Evolutionary conservation across 345 rosid genomes (phyloP), one percentile per base, ranked within the genome.

Genomic region (Pugionium dolabratum): DNA sequence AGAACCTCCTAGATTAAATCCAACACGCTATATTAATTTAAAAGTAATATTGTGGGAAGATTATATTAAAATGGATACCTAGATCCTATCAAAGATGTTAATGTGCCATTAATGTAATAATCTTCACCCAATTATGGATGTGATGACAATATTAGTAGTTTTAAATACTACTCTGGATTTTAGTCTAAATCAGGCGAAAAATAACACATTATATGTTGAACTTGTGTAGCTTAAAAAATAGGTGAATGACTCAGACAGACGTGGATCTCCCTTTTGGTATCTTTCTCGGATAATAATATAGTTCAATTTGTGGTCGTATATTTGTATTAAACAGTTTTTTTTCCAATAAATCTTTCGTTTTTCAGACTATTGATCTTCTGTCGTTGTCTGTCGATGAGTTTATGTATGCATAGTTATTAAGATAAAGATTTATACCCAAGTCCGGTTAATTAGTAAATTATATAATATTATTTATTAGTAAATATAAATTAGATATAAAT

Each of bases 251-350:
- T 69, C 51, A 9, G 66, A 69, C 4, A 40, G 59, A 69, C 53
- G 73, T 69, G 59, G 73, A 69, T 59, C 32, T 27, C 32, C 6
- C 45, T 11, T 69, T 41, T 59, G 44, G 66, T 59, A 41, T 69
- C 36, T 59, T 59, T 50, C 64, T 40, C 27, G 32, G 59, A 42
- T 42, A 34, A 18, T 18, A 18, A 18, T 18, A 18, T 18, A 18
- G 18, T 18, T 18, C 0, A 18, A 18, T 18, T 18, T 18, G 0
- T 18, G 18, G 18, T 0, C 0, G 18, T 18, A 18, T 18, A 18
- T 18, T 18, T 18, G 18, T 49, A 49, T 36, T 10, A 28, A 47
- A 10, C 26, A 5, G 66, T 48, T 47, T 62, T 9, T 9, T 6
- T 18, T 35, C 35, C 66, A 35, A 36, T 11, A 31, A 7, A 31